Percentiles rank a stretch among this genome's conserved stretches.
These are phyloP conservation scores for Pythium volutum DNA, from an alignment of 352 stramenopile genomes.

Conservation along the genomic window DNA sequence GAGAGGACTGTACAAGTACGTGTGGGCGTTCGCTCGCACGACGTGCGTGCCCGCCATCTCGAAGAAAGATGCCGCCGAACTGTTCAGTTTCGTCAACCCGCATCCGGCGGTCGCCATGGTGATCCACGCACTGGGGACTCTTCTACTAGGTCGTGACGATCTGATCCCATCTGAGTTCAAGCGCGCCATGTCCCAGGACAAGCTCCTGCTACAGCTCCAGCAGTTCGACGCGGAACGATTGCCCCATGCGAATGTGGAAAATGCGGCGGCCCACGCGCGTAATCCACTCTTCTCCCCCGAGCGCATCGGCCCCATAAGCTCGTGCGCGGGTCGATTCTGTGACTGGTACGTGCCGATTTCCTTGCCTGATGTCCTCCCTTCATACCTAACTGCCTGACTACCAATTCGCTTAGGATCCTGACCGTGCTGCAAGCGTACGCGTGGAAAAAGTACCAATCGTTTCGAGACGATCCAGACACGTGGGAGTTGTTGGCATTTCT, in stretches of 20 bases:
- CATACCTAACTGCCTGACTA: not conserved
- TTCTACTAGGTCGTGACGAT: conserved; percentile 45
- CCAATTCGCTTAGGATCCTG: conserved; percentile 37
- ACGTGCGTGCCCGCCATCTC: conserved; percentile 23
- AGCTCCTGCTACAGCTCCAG: conserved; percentile 46
- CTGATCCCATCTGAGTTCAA: conserved; percentile 47
- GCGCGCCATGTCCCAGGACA: conserved; percentile 60
- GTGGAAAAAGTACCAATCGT: conserved; percentile 42
- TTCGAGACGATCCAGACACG: conserved; percentile 44
- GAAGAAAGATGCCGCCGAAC: conserved; percentile 71
- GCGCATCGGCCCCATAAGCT: conserved; percentile 78
- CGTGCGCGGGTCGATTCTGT: conserved; percentile 85
- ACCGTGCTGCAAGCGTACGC: conserved; percentile 63
- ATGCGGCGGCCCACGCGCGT: conserved; percentile 43
- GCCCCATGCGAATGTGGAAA: conserved; percentile 28
- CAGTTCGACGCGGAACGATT: conserved; percentile 44
- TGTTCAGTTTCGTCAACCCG: conserved; percentile 79
- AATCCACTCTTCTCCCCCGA: conserved; percentile 66
- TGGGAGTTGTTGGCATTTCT: conserved; percentile 45
- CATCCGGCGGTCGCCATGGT: conserved; percentile 81
- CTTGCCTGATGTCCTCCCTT: not conserved
- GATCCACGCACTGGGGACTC: conserved; percentile 46
- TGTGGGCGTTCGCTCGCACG: conserved; percentile 35
- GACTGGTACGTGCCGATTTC: conserved; percentile 59
- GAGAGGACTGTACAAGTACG: conserved; percentile 31